Base-by-base conservation (phyloP, 2,329 filamentous ascomycete genomes). In the Diplodia seriata region DNA sequence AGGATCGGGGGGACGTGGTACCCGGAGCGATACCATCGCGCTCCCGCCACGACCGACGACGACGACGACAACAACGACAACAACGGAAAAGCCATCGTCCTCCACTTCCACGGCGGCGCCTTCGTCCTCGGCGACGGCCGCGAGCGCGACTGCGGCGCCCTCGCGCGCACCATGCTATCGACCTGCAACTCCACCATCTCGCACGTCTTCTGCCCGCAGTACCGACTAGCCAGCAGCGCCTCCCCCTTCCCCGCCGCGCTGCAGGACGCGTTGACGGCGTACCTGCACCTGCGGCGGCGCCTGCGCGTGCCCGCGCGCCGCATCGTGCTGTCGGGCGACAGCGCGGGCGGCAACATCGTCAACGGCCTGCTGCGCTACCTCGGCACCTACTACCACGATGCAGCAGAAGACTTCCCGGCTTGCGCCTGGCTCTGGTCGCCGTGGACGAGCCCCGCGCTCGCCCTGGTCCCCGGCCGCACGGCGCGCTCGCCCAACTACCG, bases 191-290 rank as follows among this genome's bases (percentile, higher is more conserved):
- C 73, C 29, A 18, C 73, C 69, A 66, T 74, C 2, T 75, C 77
- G 2, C 72, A 74, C 64, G 72, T 85, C 53, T 79, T 85, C 67
- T 71, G 71, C 18, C 81, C 81, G 1, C 82, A 84, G 69, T 86
- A 86, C 74, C 81, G 85, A 0, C 78, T 86, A 6, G 76, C 81
- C 0, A 73, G 71, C 0, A 73, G 71, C 0, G 76, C 74, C 49
- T 80, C 80, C n/a, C 80, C 78, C 0, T 86, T 85, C 73, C 84
- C 84, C 1, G 84, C 84, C 0, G 81, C 82, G 4, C 72, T 85
- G 3, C 84, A 86, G 73, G 85, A 86, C 71, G 76, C 75, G 3
- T 69, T 86, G 53, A 81, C 83, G 0, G 71, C 77, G 4, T 85
- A 84, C 71, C 71, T 80, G 7, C 82, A 85, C 72, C 77, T 85